phyloP scores from a whole-genome alignment of 225 moss, liverwort and hornwort species.

The Polytrichum formosum region DNA sequence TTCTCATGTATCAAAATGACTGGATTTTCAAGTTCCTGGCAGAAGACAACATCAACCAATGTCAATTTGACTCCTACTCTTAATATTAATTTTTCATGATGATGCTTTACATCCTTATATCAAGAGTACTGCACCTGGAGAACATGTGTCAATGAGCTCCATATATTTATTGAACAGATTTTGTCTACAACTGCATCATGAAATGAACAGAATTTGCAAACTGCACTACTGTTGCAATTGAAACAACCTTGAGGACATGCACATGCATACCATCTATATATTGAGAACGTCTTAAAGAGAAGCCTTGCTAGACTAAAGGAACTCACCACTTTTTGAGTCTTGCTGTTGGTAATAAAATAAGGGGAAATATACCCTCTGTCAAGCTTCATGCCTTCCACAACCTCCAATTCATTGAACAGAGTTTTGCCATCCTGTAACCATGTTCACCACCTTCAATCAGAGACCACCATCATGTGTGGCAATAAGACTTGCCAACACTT shows the following conservation, averaged over 20 bases:
- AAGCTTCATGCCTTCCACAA: conserved; percentile 61
- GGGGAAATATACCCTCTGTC: conserved; percentile 60
- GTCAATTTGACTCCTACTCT: too few relatives aligned
- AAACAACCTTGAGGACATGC: too few relatives aligned
- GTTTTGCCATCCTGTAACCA: conserved; percentile 48
- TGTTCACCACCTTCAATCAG: background rate
- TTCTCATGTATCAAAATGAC: conserved; percentile 79
- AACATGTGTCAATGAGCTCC: too few relatives aligned
- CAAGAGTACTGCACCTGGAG: too few relatives aligned
- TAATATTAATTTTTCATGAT: too few relatives aligned
- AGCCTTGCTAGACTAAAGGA: background rate
- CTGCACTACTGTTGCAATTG: too few relatives aligned
- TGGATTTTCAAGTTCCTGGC: conserved; percentile 83
- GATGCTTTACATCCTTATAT: too few relatives aligned
- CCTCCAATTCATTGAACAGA: conserved; percentile 52
- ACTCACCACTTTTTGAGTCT: conserved; percentile 51
- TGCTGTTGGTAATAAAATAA: conserved; percentile 50
- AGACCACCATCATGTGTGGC: background rate
- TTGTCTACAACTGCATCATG: too few relatives aligned
- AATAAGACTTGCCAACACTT: too few relatives aligned
- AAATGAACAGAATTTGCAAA: too few relatives aligned
- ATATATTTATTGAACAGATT: too few relatives aligned
- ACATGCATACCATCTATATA: too few relatives aligned
- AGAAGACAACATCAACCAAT: background rate
- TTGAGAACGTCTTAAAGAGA: background rate